Evolutionary conservation across 2,329 filamentous ascomycete species (phyloP).

Genomic region (Hymenoscyphus infarciens): DNA sequence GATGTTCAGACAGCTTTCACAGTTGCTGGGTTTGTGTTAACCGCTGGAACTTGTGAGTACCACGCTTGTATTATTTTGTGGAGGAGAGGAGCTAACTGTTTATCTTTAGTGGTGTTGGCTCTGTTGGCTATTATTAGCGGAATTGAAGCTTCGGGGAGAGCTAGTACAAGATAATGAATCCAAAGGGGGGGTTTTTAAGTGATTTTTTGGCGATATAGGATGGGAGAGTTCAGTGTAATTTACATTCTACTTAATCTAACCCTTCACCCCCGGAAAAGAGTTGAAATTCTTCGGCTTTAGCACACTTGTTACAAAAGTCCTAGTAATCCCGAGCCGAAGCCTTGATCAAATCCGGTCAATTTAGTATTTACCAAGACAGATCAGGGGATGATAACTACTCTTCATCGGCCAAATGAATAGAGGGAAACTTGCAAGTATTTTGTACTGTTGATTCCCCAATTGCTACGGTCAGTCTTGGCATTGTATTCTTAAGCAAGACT

Average conservation of each 20-base stretch:
- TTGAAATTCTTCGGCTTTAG: too few species aligned
- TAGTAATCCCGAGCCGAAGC: neutral
- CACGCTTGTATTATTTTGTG: too few species aligned
- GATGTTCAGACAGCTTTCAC: slow-evolving; percentile 8
- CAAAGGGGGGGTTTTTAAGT: too few species aligned
- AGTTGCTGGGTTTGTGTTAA: slow-evolving; percentile 7
- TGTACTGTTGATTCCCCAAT: slow-evolving; percentile 4
- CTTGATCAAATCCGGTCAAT: slow-evolving; percentile 3
- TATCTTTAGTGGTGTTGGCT: slow-evolving; percentile 6
- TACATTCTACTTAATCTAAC: too few species aligned
- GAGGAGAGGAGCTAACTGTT: too few species aligned
- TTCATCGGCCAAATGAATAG: slow-evolving; percentile 5
- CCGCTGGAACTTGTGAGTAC: slow-evolving; percentile 5
- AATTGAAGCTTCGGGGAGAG: slow-evolving; percentile 1
- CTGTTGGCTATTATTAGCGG: slow-evolving; percentile 6
- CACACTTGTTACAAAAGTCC: too few species aligned
- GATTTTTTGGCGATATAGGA: too few species aligned
- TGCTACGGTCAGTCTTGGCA: slow-evolving; percentile 3
- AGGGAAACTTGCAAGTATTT: slow-evolving; percentile 7
- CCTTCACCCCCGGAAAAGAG: too few species aligned
- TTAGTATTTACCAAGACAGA: neutral
- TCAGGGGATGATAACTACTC: neutral
- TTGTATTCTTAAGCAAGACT: neutral
- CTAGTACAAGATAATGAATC: too few species aligned
- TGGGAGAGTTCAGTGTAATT: too few species aligned